These are phyloP conservation scores for Ascobolus immersus DNA, from an alignment of 495 filamentous ascomycete species.

Conservation along the genomic window DNA sequence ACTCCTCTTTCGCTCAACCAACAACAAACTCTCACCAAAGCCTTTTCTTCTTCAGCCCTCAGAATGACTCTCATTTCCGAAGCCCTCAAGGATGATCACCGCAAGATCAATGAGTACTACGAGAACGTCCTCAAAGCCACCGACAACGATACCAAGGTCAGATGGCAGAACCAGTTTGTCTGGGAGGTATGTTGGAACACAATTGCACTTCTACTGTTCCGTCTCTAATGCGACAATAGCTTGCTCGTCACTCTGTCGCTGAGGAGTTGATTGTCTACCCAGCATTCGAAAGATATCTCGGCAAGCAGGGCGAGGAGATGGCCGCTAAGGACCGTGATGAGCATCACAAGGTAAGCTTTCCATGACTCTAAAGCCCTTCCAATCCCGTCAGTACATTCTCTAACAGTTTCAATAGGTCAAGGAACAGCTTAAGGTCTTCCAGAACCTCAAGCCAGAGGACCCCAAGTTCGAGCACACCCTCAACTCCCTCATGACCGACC, in stretches of 20 bases:
- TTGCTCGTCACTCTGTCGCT: conserved; percentile 37
- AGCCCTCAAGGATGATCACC: conserved; percentile 36
- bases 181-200: conserved; percentile 35
- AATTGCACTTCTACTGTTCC: conserved; percentile 7
- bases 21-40: too few relatives aligned
- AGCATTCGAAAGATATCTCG: conserved; percentile 32
- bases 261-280: conserved; percentile 51
- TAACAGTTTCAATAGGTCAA: conserved; percentile 29
- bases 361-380: background rate
- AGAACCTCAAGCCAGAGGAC: conserved; percentile 25
- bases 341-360: conserved; percentile 25
- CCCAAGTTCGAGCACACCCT: conserved; percentile 27
- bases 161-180: conserved; percentile 42
- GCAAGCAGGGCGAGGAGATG: conserved; percentile 23
- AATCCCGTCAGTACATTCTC: too few relatives aligned
- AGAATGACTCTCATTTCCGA: too few relatives aligned
- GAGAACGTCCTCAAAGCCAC: conserved; percentile 27
- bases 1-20: too few relatives aligned
- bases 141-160: conserved; percentile 23
- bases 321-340: conserved; percentile 34
- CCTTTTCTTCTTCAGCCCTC: too few relatives aligned
- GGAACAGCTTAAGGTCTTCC: conserved; percentile 33
- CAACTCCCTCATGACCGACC: conserved; percentile 25
- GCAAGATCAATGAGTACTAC: conserved; percentile 32
- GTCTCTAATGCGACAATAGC: too few relatives aligned